Evolutionary conservation across 176 grass and related monocot genomes (phyloP).

Genomic region (Carex myosuroides): DNA sequence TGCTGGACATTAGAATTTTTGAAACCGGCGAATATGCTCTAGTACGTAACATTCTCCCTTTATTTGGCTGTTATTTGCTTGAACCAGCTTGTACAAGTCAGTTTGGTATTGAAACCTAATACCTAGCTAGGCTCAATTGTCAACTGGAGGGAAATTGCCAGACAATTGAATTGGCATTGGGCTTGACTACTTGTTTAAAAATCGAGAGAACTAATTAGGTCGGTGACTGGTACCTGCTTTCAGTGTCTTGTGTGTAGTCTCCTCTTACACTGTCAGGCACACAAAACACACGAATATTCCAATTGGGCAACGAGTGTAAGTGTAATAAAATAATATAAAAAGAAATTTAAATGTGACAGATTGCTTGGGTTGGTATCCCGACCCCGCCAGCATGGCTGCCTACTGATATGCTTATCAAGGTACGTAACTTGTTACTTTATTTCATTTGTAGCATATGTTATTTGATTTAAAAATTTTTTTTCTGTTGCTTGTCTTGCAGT

Average conservation of each 20-base stretch:
- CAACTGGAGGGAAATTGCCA: background rate
- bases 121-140: background rate
- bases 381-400: conserved; percentile 92
- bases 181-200: background rate
- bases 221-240: background rate
- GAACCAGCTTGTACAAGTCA: background rate
- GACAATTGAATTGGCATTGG: background rate
- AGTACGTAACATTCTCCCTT: conserved; percentile 26
- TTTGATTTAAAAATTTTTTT: background rate
- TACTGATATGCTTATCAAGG: conserved; percentile 96
- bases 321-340: background rate
- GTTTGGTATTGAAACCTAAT: background rate
- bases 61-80: background rate
- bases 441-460: background rate
- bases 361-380: conserved; percentile 92
- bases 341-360: conserved; percentile 21
- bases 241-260: background rate
- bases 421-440: background rate
- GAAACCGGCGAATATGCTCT: conserved; percentile 86
- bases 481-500: conserved; percentile 19
- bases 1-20: conserved; percentile 67
- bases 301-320: background rate
- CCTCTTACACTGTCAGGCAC: background rate
- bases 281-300: background rate
- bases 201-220: background rate